Evolutionary conservation across 805 yeast genomes (phyloP), one percentile per base, ranked within the genome.

Genomic region (Tetrapisispora nanseiensis): DNA sequence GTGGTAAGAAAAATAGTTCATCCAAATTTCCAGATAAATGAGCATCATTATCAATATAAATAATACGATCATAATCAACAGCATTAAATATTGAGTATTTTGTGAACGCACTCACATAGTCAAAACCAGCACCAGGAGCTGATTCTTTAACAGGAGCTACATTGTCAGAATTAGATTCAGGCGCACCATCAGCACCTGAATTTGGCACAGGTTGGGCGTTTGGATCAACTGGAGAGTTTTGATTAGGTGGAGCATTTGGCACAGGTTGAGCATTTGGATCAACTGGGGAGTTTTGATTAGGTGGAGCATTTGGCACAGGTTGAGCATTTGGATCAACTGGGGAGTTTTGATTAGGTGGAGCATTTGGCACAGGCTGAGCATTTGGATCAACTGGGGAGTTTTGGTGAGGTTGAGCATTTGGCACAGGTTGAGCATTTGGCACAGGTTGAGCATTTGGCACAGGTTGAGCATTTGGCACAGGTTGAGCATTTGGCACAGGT

Each of bases 1-100:
- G 68, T 6, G 78, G 78, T 3, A 72, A 33, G 46, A 72, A 69
- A 48, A 76, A 74, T 34, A 75, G 52, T 44, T 75, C 78, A 57
- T 76, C 80, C 51, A 76, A 46, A 35, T 68, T 57, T 6, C 21
- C 11, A 15, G 54, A 47, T 11, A 76, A 49, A 49, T 67, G 43
- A 2, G 79, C 69, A 57, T 79, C 85, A 8, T 78, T 68, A 55
- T 80, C 85, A 50, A 80, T 57, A 54, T 70, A 78, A 13, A 80
- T 67, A 15, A 80, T 54, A 35, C 81, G 57, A 20, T 75, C 74
- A 51, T 66, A 79, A 26, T 72, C 67, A 1, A 61, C 56, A 47
- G 67, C 66, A 40, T 68, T 65, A 54, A 79, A 78, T 1, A 75
- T 68, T 46, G 69, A 62, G 23, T 78, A 60, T 51, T 80, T 80